Base-by-base conservation (phyloP, 192 early-diverging fungal genomes). In the Mortierella claussenii region DNA sequence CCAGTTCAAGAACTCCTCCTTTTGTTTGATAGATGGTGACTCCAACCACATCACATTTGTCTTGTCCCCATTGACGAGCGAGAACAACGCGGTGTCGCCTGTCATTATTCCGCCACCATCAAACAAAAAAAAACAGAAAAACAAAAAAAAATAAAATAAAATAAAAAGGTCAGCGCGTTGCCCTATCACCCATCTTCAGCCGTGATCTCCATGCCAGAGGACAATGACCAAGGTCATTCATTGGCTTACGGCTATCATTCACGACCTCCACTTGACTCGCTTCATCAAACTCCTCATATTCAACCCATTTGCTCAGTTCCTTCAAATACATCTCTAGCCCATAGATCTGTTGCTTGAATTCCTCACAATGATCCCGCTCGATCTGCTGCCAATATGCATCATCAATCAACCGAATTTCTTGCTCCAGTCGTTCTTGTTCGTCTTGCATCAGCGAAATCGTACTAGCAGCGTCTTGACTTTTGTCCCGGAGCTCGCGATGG, bases 21-120 rank as follows among this genome's bases (percentile, higher is more conserved):
- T 75, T 21, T 46, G 71, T 28, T 75, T 75, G 27, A 75, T 3
- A 6, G 71, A 75, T 9, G 71, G 71, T 0, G 71, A 75, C 34
- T 75, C 71, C 15, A 75, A 44, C 52, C 55, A 66, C 57, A 75
- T 66, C 9, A 55, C 4, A 12, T 66, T 65, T 1, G 71, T 66
- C 44, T 54, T 60, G 26, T 60, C 64, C 2, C 56, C 63, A 32
- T 75, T 75, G 28, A 50, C 18, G 15, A 75, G 65, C 15, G 62
- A 52, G 32, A 75, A 75, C 21, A 75, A 37, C 1, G 71, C 11
- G 2, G 55, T 42, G 15, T 66, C 63, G 1, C 42, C 71, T 75
- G 60, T 47, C 21, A 0, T 49, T 24, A 6, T 17, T 24, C n/a
- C 6, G 47, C 11, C 23, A 49, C 11, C 44, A 33, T n/a, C 21